Evolutionary conservation across 108 stramenopile species (phyloP), one percentile per base, ranked within the genome.

Genomic region (Parietichytrium sp.): DNA sequence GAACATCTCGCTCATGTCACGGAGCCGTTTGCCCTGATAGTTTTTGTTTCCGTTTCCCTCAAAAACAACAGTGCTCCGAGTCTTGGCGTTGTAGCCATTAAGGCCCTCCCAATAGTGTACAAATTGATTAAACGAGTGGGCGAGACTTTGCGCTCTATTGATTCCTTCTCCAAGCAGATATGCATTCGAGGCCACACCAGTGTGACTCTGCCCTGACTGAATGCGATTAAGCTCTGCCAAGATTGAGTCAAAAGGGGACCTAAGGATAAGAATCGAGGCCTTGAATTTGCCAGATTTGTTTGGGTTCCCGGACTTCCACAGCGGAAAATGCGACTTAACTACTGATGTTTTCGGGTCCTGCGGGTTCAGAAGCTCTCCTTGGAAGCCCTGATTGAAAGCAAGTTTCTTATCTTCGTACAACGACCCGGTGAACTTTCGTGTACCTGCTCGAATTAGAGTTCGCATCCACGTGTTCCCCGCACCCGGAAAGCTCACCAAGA

Each of bases 101-200:
- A 72, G 61, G 15, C 61, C 61, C 20, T 72, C 61, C 61, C 61
- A 72, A 72, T 45, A 72, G 61, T 72, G 61, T n/a, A 72, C 61
- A 16, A 42, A 45, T n/a, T 72, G 38, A 10, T 33, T 10, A 25
- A 23, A 72, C 20, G 38, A 25, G 23, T 72, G 20, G 15, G 15
- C 61, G 38, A 72, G 61, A 6, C 42, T 42, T 6, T 6, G 15
- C 2, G 42, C 42, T 16, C 42, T 33, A 8, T 33, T 1, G 38
- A 45, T 10, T n/a, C 42, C 42, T 16, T 45, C 42, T 2, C 6
- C 8, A 10, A 6, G 29, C 10, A 72, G 29, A 2, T 72, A n/a
- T 0, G 10, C 29, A 6, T 18, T 16, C 42, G 61, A 16, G 2
- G 20, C 2, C 6, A 45, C 61, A n/a, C 61, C 61, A 33, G 36